Evolutionary conservation across 2,329 filamentous ascomycete species (phyloP), one percentile per base, ranked within the genome.

Genomic region (Didymella arachidicola): DNA sequence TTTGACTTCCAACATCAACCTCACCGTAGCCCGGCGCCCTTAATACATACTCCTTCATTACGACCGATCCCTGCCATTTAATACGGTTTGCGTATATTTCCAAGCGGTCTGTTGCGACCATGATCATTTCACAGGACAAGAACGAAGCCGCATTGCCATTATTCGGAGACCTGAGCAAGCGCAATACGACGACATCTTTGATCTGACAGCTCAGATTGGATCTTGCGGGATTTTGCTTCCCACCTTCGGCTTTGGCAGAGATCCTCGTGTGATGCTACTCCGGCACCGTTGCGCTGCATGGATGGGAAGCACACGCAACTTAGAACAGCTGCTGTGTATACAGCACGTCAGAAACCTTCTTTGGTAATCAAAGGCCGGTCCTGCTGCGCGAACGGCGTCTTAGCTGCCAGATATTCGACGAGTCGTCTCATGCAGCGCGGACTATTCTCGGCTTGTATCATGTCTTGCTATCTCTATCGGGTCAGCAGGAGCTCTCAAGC

Each of bases 201-300:
- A 22, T 10, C 8, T 32, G 2, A 12, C 18, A 34, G 11, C 19
- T 2, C 22, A 6, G 3, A 25, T 12, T 8, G 19, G 18, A 12
- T 2, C n/a, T 7, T 16, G 19, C 30, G 22, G 12, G 8, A 11
- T 19, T 22, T 16, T 36, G 27, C 11, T 16, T 22, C 11, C n/a
- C n/a, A 25, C 10, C 7, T 25, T 36, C 46, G 46, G 53, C 46
- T 56, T 39, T 14, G 14, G 38, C n/a, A 46, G 53, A 46, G 41
- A 50, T 7, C 45, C 32, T 26, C 46, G 46, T 51, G 46, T 18
- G 26, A 56, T 50, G 34, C 25, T 50, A 16, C 12, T 32, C 41
- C 12, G 53, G 46, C 26, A 22, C 30, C 30, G 30, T 27, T 7
- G 18, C 49, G 19, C 41, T 46, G 32, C 29, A n/a, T 11, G 11